A percentile compares a stretch with the other conserved stretches of the same genome.
Evolutionary conservation across 2,329 filamentous ascomycete genomes (phyloP).

Genomic region (Emergomyces pasteurianus): DNA sequence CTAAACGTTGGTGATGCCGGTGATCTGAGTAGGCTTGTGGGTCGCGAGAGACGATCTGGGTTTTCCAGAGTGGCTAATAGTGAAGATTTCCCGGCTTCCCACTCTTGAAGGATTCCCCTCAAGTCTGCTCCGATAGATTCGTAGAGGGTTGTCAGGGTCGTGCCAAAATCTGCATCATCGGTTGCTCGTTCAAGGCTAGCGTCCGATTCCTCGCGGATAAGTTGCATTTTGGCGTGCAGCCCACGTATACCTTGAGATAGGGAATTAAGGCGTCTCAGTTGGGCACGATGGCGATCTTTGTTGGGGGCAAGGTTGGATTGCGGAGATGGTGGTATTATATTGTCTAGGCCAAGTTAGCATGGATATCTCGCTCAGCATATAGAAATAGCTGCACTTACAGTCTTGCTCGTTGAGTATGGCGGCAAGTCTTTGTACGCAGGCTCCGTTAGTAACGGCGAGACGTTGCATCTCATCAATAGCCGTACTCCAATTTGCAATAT

Average conservation of each 20-base stretch:
- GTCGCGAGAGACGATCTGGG: slow-evolving; percentile 43
- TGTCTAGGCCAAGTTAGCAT: slow-evolving; percentile 19
- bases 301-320: slow-evolving; percentile 32
- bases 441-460: slow-evolving; percentile 49
- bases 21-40: slow-evolving; percentile 29
- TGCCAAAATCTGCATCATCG: slow-evolving; percentile 56
- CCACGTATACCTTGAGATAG: slow-evolving; percentile 83
- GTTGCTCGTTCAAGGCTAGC: slow-evolving; percentile 64
- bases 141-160: slow-evolving; percentile 75
- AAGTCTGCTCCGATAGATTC: slow-evolving; percentile 88
- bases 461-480: slow-evolving; percentile 63
- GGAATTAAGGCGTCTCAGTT: slow-evolving; percentile 76
- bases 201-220: slow-evolving; percentile 82
- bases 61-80: slow-evolving; percentile 71
- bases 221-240: slow-evolving; percentile 85
- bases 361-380: slow-evolving; percentile 5
- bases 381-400: slow-evolving; percentile 40
- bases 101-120: slow-evolving; percentile 65
- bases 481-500: slow-evolving; percentile 66
- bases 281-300: slow-evolving; percentile 74
- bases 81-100: slow-evolving; percentile 78
- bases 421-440: slow-evolving; percentile 54
- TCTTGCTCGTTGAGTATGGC: slow-evolving; percentile 68
- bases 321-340: slow-evolving; percentile 39
- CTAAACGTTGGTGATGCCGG: slow-evolving; percentile 36